Percentiles rank a stretch among this genome's conserved stretches.
Evolutionary conservation across 805 yeast genomes (phyloP).

Genomic region (Kuraishia ogatae): DNA sequence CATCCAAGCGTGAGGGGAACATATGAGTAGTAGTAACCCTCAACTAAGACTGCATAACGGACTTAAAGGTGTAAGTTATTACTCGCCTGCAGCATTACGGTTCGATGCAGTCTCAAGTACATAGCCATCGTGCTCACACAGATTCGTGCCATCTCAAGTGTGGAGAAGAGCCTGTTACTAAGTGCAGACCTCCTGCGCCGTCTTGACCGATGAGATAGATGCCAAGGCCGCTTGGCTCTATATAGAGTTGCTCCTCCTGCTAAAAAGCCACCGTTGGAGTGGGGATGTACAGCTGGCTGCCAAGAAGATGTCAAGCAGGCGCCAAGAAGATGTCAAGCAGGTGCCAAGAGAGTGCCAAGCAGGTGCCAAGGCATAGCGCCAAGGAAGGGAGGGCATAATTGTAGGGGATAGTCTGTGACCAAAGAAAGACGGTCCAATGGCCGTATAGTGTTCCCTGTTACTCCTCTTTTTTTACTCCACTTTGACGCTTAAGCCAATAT

Average conservation of each 20-base stretch:
- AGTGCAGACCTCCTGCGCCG: background rate
- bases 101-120: background rate
- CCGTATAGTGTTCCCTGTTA: background rate
- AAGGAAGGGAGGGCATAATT: too few species aligned
- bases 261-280: background rate
- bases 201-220: background rate
- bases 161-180: background rate
- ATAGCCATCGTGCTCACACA: background rate
- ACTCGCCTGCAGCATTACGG: background rate
- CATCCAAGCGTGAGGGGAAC: background rate
- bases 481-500: background rate
- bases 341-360: background rate
- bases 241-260: background rate
- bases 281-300: background rate
- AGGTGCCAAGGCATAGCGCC: background rate
- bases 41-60: background rate
- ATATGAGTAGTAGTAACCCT: background rate
- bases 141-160: background rate
- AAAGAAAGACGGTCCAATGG: background rate
- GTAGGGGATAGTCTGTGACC: background rate
- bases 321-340: background rate
- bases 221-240: background rate
- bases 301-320: background rate
- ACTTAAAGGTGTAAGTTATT: background rate
- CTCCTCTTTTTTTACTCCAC: background rate